Conservation (phyloP, 1,284 basidiomycete genomes). For the Papiliotrema flavescens region DNA sequence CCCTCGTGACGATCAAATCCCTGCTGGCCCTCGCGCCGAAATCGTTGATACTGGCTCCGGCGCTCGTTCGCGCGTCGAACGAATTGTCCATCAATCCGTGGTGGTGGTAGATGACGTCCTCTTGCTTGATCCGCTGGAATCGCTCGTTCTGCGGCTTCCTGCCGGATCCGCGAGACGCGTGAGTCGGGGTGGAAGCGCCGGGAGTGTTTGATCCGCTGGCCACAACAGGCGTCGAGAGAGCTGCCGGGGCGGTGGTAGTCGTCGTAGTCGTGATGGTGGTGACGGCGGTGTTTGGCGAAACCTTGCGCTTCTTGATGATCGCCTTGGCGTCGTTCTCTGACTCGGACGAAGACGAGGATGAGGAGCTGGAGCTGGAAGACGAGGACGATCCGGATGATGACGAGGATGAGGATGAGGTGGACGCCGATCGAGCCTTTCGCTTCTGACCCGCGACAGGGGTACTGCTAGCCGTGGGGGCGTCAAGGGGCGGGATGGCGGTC, state of each 20-base stretch:
- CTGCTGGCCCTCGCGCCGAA: conserved; percentile 82
- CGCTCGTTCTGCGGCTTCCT: conserved; percentile 50
- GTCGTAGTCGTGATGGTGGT: conserved; percentile 30
- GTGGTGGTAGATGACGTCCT: conserved; percentile 59
- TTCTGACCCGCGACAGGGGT: conserved; percentile 6
- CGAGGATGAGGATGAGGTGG: conserved; percentile 5
- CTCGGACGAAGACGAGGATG: conserved; percentile 32
- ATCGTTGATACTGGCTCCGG: conserved; percentile 59
- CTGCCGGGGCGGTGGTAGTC: conserved; percentile 17
- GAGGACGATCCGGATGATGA: conserved; percentile 35
- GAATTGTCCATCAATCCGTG: conserved; percentile 71
- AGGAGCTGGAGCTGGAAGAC: conserved; percentile 19
- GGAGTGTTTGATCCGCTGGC: conserved; percentile 19
- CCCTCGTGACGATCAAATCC: conserved; percentile 89
- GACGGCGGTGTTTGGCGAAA: conserved; percentile 42
- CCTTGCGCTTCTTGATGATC: conserved; percentile 27
- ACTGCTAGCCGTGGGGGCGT: background rate
- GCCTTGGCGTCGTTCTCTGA: conserved; percentile 25
- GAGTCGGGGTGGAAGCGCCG: conserved; percentile 11
- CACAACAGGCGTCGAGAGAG: conserved; percentile 9
- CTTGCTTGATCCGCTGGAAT: conserved; percentile 78
- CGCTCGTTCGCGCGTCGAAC: conserved; percentile 72
- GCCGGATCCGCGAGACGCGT: conserved; percentile 2
- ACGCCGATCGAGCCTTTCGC: conserved; percentile 8
- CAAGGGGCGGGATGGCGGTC: background rate